Conservation (phyloP, 2,329 filamentous ascomycete genomes). For the Arthroderma sp. region DNA sequence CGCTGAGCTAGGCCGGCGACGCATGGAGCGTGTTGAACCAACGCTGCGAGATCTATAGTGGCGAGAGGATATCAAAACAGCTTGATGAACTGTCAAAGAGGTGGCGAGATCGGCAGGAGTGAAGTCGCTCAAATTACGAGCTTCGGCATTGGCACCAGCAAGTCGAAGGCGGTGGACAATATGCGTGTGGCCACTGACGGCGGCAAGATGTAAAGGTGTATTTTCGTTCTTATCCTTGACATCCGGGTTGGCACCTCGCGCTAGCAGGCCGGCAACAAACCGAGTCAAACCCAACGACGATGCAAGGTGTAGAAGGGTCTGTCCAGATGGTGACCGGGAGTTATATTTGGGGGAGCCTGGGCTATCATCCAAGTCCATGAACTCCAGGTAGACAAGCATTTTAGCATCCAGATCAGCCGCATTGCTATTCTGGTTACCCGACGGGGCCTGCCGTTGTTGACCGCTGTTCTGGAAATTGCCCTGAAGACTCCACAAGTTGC, state of each 20-base stretch:
- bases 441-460: conserved; percentile 32
- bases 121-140: conserved; percentile 56
- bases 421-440: conserved; percentile 26
- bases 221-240: conserved; percentile 65
- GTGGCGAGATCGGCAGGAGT: conserved; percentile 58
- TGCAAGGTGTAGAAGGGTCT: conserved; percentile 70
- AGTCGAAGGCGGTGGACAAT: conserved; percentile 64
- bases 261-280: conserved; percentile 63
- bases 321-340: conserved; percentile 48
- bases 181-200: conserved; percentile 60
- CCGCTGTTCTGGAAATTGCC: conserved; percentile 33
- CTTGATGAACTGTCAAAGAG: conserved; percentile 50
- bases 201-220: conserved; percentile 69
- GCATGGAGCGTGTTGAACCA: conserved; percentile 40
- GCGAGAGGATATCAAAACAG: conserved; percentile 48
- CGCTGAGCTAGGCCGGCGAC: conserved; percentile 39
- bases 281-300: conserved; percentile 61
- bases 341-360: conserved; percentile 55
- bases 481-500: conserved; percentile 35
- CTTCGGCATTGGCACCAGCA: conserved; percentile 56
- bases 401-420: conserved; percentile 48
- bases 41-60: conserved; percentile 55
- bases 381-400: conserved; percentile 60
- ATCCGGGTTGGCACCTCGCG: conserved; percentile 64
- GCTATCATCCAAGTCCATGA: conserved; percentile 66